These are phyloP conservation scores for Daldinia loculata DNA, from an alignment of 495 filamentous ascomycete species.

Conservation along the genomic window DNA sequence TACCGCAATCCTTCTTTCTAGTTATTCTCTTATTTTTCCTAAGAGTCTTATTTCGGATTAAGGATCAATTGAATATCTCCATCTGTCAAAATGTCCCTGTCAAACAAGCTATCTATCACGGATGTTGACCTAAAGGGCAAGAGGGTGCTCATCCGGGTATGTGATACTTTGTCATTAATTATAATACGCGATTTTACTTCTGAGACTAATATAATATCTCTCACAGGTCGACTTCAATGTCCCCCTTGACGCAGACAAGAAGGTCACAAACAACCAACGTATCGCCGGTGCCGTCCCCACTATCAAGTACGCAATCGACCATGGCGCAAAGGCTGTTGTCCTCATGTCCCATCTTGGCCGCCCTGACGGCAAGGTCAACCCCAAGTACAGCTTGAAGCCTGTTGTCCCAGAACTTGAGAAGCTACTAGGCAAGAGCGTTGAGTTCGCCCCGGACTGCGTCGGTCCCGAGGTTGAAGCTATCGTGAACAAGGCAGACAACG, in stretches of 20 bases:
- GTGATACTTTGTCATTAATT: constrained; percentile 46
- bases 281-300: constrained; percentile 97
- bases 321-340: constrained; percentile 93
- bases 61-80: constrained; percentile 26
- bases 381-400: constrained; percentile 94
- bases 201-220: constrained; percentile 5
- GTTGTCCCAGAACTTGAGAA: constrained; percentile 92
- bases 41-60: constrained; percentile 1
- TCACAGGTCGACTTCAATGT: constrained; percentile 98
- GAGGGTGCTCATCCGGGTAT: constrained; percentile 94
- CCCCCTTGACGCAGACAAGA: constrained; percentile 86
- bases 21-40: constrained; percentile 8
- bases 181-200: background rate
- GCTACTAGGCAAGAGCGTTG: constrained; percentile 81
- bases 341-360: constrained; percentile 99
- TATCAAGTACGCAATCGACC: constrained; percentile 95
- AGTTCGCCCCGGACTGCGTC: constrained; percentile 91
- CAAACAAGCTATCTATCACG: constrained; percentile 95
- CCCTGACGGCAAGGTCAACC: constrained; percentile 85
- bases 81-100: constrained; percentile 84
- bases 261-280: constrained; percentile 97
- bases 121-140: constrained; percentile 98
- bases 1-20: constrained; percentile 33
- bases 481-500: constrained; percentile 82
- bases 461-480: constrained; percentile 87